These are phyloP conservation scores for Annona cherimola DNA, from an alignment of 164 flowering plant species.

Conservation along the genomic window DNA sequence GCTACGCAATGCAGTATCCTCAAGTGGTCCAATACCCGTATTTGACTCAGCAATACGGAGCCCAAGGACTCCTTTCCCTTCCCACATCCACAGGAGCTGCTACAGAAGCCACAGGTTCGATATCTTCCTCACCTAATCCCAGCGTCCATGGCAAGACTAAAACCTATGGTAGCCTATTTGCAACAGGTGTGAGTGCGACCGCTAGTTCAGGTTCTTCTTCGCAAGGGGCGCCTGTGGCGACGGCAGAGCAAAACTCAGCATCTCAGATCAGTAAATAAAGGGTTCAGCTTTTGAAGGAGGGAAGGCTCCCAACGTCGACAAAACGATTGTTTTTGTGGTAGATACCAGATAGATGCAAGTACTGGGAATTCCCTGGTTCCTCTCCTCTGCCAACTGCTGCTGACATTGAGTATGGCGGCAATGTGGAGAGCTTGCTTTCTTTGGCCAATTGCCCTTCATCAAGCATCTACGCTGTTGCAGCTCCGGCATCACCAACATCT, in stretches of 20 bases:
- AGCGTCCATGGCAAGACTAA: not conserved
- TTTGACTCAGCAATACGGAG: slow-evolving; percentile 34
- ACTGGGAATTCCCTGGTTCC: slow-evolving; percentile 8
- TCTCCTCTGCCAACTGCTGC: not conserved
- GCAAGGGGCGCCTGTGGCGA: slow-evolving; percentile 23
- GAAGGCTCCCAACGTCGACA: slow-evolving; percentile 19
- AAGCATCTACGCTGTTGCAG: not conserved
- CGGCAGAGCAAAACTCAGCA: slow-evolving; percentile 37
- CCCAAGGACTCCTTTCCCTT: slow-evolving; percentile 45
- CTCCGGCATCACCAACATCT: slow-evolving; percentile 10
- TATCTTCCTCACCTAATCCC: not conserved
- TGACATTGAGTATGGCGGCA: slow-evolving; percentile 10
- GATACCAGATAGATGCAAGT: slow-evolving; percentile 7
- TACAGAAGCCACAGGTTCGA: slow-evolving; percentile 13
- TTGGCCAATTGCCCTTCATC: slow-evolving; percentile 4
- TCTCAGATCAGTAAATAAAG: slow-evolving; percentile 15
- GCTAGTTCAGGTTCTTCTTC: slow-evolving; percentile 29
- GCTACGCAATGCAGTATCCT: slow-evolving; percentile 41
- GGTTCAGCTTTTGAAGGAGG: not conserved
- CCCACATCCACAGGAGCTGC: slow-evolving; percentile 31
- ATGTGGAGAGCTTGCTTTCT: slow-evolving; percentile 15
- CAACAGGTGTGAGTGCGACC: slow-evolving; percentile 27
- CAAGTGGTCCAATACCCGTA: slow-evolving; percentile 50
- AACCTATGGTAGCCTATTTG: slow-evolving; percentile 7
- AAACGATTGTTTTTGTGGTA: not conserved